Evolutionary conservation across 1,139 yeast genomes (phyloP).

Genomic region (Kluyveromyces sp.): DNA sequence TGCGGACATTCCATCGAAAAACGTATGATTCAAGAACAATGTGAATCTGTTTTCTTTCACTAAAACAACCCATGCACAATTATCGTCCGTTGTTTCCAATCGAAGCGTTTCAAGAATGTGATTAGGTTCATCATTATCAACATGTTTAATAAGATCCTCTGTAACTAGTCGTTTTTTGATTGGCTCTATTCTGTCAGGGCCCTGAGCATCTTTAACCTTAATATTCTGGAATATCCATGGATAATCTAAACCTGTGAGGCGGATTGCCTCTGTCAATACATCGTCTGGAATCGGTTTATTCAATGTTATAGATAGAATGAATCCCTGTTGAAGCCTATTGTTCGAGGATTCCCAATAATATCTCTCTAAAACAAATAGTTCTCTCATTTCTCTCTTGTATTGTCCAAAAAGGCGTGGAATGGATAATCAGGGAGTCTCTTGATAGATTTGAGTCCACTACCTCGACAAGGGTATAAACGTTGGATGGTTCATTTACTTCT

Average conservation of each 20-base stretch:
- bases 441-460: no score
- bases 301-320: not conserved
- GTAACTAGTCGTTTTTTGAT: not conserved
- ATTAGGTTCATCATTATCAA: not conserved
- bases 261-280: not conserved
- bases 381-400: not conserved
- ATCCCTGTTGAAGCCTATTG: constrained; percentile 2
- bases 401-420: no score
- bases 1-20: constrained; percentile 25
- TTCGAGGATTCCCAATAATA: constrained; percentile 1
- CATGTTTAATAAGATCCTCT: constrained; percentile 1
- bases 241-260: not conserved
- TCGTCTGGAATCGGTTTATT: constrained; percentile 5
- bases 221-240: constrained; percentile 1
- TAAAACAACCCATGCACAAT: not conserved
- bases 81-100: not conserved
- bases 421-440: no score
- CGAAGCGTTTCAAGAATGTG: not conserved
- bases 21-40: constrained; percentile 18
- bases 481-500: no score
- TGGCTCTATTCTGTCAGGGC: not conserved
- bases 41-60: constrained; percentile 10
- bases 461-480: no score
- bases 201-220: not conserved
- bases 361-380: not conserved